phyloP scores from a whole-genome alignment of 345 rosid species.

The Hibiscus trionum region DNA sequence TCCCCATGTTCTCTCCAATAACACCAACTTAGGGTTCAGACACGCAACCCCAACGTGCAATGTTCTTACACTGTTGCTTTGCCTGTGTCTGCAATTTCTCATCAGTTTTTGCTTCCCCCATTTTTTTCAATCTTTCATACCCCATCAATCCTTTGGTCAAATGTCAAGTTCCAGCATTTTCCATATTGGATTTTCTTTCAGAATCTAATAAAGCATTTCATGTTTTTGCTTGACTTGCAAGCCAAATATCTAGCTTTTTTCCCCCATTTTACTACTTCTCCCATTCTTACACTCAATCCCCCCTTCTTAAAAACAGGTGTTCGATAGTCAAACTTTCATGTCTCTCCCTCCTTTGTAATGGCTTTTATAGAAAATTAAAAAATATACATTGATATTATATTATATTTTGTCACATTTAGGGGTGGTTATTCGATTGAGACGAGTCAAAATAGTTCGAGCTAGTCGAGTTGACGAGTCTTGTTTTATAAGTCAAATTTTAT shows the following conservation, averaged over 20 bases:
- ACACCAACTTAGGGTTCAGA: no score
- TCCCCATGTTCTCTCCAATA: constrained; percentile 13
- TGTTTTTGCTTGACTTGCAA: not conserved
- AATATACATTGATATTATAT: no score
- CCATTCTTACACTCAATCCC: not conserved
- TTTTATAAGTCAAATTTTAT: no score
- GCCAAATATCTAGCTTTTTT: not conserved
- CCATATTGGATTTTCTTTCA: not conserved
- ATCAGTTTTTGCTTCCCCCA: no score
- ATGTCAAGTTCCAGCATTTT: not conserved
- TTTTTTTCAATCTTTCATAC: constrained; percentile 6
- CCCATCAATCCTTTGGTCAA: constrained; percentile 26
- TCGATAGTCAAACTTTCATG: not conserved
- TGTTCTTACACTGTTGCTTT: not conserved
- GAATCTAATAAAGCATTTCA: constrained; percentile 4
- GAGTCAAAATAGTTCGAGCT: no score
- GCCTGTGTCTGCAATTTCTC: not conserved
- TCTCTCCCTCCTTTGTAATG: not conserved
- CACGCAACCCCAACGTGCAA: constrained; percentile 44
- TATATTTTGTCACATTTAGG: no score
- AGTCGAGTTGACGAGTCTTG: no score
- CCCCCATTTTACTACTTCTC: not conserved
- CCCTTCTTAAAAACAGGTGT: not conserved
- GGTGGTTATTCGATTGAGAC: no score
- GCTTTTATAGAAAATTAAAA: not conserved